Conservation (phyloP, 2,329 filamentous ascomycete species). For the Ophiostoma perfectum region DNA sequence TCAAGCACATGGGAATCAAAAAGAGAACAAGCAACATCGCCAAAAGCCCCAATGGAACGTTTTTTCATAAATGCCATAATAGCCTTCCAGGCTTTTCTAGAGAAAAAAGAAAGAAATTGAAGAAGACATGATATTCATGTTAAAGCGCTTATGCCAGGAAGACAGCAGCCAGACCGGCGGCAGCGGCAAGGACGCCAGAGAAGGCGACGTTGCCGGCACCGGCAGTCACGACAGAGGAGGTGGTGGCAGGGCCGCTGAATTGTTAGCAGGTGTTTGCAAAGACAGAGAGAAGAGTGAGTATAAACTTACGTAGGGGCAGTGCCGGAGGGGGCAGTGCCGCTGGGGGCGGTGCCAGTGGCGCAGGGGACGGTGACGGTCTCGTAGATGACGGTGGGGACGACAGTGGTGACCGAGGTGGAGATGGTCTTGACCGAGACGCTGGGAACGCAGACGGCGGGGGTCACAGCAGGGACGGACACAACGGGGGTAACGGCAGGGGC, state of each 20-base stretch:
- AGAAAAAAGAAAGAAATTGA: slow-evolving; percentile 30
- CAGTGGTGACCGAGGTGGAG: slow-evolving; percentile 53
- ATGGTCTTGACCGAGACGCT: slow-evolving; percentile 45
- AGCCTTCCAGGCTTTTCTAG: slow-evolving; percentile 37
- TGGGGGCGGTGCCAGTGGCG: slow-evolving; percentile 29
- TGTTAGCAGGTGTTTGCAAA: slow-evolving; percentile 21
- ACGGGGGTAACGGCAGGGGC: not conserved
- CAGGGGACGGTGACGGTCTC: slow-evolving; percentile 42
- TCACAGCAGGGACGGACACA: not conserved
- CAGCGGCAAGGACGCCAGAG: slow-evolving; percentile 51
- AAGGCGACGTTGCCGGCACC: slow-evolving; percentile 50
- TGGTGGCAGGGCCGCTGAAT: slow-evolving; percentile 20
- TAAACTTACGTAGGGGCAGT: slow-evolving; percentile 34
- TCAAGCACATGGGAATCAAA: slow-evolving; percentile 26
- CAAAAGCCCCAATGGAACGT: slow-evolving; percentile 27
- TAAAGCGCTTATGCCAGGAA: slow-evolving; percentile 46
- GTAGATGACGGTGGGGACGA: slow-evolving; percentile 51
- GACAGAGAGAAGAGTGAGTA: not conserved
- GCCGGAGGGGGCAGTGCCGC: slow-evolving; percentile 28
- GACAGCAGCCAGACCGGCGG: slow-evolving; percentile 50
- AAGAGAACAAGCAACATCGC: slow-evolving; percentile 31
- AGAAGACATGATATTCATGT: slow-evolving; percentile 16
- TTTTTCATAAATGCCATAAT: slow-evolving; percentile 32
- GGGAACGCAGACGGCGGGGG: slow-evolving; percentile 29
- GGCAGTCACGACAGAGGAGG: slow-evolving; percentile 41